A percentile compares a stretch with the other conserved stretches of the same genome.
These are phyloP conservation scores for Purpureocillium lavendulum DNA, from an alignment of 2,329 filamentous ascomycete genomes.

Conservation along the genomic window DNA sequence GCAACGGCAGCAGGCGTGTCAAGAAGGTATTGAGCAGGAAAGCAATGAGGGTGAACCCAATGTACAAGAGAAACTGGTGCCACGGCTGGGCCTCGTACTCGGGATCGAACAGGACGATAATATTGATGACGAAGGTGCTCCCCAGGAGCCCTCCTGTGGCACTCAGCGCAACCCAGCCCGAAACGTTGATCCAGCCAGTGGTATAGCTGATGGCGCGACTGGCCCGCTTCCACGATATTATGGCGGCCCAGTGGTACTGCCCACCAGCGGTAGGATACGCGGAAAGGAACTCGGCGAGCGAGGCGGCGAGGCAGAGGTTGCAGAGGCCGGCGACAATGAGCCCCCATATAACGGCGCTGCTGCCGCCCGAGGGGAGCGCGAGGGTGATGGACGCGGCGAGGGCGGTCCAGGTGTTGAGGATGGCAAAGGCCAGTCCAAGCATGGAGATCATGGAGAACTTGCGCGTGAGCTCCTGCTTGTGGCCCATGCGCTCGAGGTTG, in stretches of 20 bases:
- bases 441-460: slow-evolving; percentile 41
- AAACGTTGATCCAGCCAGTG: slow-evolving; percentile 65
- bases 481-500: slow-evolving; percentile 34
- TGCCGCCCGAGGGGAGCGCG: slow-evolving; percentile 60
- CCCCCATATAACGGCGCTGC: slow-evolving; percentile 67
- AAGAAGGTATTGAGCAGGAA: slow-evolving; percentile 59
- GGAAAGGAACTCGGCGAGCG: slow-evolving; percentile 62
- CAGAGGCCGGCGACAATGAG: slow-evolving; percentile 53
- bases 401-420: slow-evolving; percentile 42
- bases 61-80: slow-evolving; percentile 69
- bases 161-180: slow-evolving; percentile 63
- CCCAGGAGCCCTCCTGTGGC: slow-evolving; percentile 61
- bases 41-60: slow-evolving; percentile 52
- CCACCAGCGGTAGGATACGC: slow-evolving; percentile 53
- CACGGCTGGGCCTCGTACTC: slow-evolving; percentile 50
- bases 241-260: slow-evolving; percentile 66
- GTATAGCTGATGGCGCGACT: slow-evolving; percentile 58
- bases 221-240: slow-evolving; percentile 51
- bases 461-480: slow-evolving; percentile 39
- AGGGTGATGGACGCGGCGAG: slow-evolving; percentile 37
- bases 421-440: slow-evolving; percentile 39
- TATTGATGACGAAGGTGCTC: slow-evolving; percentile 57
- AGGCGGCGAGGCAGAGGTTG: slow-evolving; percentile 61
- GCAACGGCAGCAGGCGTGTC: slow-evolving; percentile 45
- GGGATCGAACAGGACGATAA: slow-evolving; percentile 53